phyloP scores from a whole-genome alignment of 2,329 filamentous ascomycete species.

The Fusarium paranaense region DNA sequence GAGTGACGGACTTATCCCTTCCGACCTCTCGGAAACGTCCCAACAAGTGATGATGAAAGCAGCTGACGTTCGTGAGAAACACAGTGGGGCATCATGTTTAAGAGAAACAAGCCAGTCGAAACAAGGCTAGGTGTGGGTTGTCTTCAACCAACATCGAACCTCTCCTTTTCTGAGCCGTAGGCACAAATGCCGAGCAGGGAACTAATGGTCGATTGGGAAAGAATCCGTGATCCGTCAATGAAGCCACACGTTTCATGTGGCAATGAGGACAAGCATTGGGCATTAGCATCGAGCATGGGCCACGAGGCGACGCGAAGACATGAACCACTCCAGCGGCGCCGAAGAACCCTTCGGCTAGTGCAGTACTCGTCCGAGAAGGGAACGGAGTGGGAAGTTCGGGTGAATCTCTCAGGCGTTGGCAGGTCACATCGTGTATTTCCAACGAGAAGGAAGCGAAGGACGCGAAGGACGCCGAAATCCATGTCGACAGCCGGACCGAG shows the following conservation, averaged over 20 bases:
- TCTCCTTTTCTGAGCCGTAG: not conserved
- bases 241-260: slow-evolving; percentile 42
- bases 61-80: not conserved
- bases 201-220: not conserved
- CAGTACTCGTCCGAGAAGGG: not conserved
- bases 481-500: not conserved
- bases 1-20: not conserved
- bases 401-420: slow-evolving; percentile 2
- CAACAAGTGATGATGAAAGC: not conserved
- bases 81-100: not conserved
- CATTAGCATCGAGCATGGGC: slow-evolving; percentile 26
- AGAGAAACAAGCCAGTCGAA: not conserved
- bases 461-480: not conserved
- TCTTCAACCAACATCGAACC: not conserved
- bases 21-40: not conserved
- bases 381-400: not conserved
- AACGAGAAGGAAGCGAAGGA: slow-evolving; percentile 16
- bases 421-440: slow-evolving; percentile 12
- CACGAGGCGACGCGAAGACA: slow-evolving; percentile 29
- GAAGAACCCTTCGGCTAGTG: slow-evolving; percentile 26
- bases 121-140: not conserved
- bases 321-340: slow-evolving; percentile 40
- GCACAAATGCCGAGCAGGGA: not conserved
- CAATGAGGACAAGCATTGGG: slow-evolving; percentile 5
- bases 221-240: slow-evolving; percentile 17